Base-by-base conservation (phyloP, 2,329 filamentous ascomycete genomes). In the Phyllosticta citrichinensis region DNA sequence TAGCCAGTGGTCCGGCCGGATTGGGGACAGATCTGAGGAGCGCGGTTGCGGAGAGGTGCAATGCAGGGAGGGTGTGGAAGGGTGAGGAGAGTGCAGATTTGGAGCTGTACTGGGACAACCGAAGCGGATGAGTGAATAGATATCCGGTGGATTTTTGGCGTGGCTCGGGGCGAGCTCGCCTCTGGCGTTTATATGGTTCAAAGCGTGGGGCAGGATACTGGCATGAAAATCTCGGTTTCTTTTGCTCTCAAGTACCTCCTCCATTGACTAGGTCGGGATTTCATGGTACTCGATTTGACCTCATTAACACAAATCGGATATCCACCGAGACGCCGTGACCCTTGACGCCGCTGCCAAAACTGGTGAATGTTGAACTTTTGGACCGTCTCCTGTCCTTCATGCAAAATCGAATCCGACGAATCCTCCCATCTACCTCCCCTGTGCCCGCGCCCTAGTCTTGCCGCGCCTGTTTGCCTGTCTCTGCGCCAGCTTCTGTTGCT, bases 21-120 rank as follows among this genome's bases (percentile, higher is more conserved):
- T 66, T 73, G 68, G 70, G 72, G 17, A 72, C 68, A 22, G 69
- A 73, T 62, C 53, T 73, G 24, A 64, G 70, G 25, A 65, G 65
- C 12, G 68, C 71, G 22, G 63, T 73, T n/a, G 71, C 71, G 2
- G 63, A 63, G 14, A 63, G 62, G 63, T 72, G 71, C 58, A 66
- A 68, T 30, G 70, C 69, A n/a, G 64, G 61, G 1, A 64, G 67
- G n/a, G 70, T 73, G 5, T 71, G 68, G 70, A 71, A 63, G 56
- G 71, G 70, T 12, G 66, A 71, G 3, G 67, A 69, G 27, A 68
- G 68, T 33, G 65, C 64, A 54, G 68, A 73, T 64, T 69, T 73
- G 0, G 63, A 66, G 40, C 64, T 73, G 52, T 68, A 65, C 27
- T 73, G 71, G 54, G 71, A 73, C 63, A 68, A 70, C 60, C 63